Evolutionary conservation across 768 basidiomycete species (phyloP).

Genomic region (Sporobolomyces roseus): DNA sequence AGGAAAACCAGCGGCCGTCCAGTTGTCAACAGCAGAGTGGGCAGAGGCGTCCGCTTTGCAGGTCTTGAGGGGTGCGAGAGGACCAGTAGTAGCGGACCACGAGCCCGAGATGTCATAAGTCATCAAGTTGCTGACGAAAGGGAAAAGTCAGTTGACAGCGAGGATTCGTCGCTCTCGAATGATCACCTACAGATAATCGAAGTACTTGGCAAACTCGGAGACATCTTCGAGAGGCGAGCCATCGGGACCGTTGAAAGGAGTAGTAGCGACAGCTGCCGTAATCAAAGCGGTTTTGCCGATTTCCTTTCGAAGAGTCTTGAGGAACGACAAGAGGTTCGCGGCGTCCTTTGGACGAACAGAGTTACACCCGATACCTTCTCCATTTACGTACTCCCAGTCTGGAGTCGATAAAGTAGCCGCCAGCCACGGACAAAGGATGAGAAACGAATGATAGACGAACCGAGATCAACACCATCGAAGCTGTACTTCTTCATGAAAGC

Average conservation of each 20-base stretch:
- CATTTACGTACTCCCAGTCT: constrained; percentile 67
- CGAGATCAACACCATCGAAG: constrained; percentile 82
- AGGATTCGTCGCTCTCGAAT: too few species aligned
- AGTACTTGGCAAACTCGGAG: constrained; percentile 60
- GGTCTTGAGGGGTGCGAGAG: constrained; percentile 79
- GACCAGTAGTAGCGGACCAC: constrained; percentile 53
- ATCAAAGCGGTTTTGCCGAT: constrained; percentile 65
- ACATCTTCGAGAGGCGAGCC: constrained; percentile 65
- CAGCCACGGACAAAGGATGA: too few species aligned
- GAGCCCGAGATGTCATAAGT: constrained; percentile 46
- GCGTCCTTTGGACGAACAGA: constrained; percentile 59
- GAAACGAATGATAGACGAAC: background rate
- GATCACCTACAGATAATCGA: constrained; percentile 90
- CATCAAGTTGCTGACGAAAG: constrained; percentile 82
- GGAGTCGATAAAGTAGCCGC: background rate
- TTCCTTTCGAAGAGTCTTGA: constrained; percentile 59
- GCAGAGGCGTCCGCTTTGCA: constrained; percentile 73
- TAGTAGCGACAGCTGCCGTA: constrained; percentile 69
- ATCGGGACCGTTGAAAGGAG: constrained; percentile 62
- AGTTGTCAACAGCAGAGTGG: constrained; percentile 62
- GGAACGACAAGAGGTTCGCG: constrained; percentile 70
- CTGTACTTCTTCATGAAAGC: constrained; percentile 56
- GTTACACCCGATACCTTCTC: constrained; percentile 53
- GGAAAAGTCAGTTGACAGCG: too few species aligned
- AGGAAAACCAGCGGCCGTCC: constrained; percentile 75